Conservation (phyloP, 139 green algal genomes). For the Diplosphaera chodatii region DNA sequence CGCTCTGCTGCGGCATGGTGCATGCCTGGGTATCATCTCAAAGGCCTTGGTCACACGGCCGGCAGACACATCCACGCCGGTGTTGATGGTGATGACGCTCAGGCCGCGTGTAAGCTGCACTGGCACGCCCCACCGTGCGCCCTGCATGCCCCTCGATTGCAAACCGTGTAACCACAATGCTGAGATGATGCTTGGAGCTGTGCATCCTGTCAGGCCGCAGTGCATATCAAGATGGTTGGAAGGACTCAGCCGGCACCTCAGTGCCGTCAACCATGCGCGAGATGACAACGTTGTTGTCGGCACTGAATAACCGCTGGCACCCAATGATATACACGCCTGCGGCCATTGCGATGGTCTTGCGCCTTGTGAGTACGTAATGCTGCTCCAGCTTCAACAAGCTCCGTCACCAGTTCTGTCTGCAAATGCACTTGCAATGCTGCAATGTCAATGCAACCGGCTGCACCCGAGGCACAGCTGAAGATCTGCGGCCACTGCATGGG, state of each 20-base stretch:
- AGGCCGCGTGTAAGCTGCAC: background rate
- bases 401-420: too few species aligned
- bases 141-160: too few species aligned
- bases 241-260: too few species aligned
- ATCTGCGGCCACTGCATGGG: constrained; percentile 23
- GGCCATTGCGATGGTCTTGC: too few species aligned
- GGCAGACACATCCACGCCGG: constrained; percentile 16
- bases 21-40: constrained; percentile 16
- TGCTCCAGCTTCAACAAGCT: too few species aligned
- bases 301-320: constrained; percentile 14
- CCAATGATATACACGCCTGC: constrained; percentile 24
- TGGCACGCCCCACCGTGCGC: background rate
- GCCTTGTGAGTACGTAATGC: too few species aligned
- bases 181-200: too few species aligned
- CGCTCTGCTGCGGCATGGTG: too few species aligned
- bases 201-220: too few species aligned
- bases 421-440: background rate
- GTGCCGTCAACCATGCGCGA: constrained; percentile 18
- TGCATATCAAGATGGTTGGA: too few species aligned
- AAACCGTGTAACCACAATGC: too few species aligned
- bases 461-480: background rate
- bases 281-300: constrained; percentile 28
- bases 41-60: constrained; percentile 24
- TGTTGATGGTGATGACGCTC: constrained; percentile 23
- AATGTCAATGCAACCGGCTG: background rate